Evolutionary conservation across 1,139 yeast species (phyloP), one percentile per base, ranked within the genome.

Genomic region (Kluyveromyces sp.): DNA sequence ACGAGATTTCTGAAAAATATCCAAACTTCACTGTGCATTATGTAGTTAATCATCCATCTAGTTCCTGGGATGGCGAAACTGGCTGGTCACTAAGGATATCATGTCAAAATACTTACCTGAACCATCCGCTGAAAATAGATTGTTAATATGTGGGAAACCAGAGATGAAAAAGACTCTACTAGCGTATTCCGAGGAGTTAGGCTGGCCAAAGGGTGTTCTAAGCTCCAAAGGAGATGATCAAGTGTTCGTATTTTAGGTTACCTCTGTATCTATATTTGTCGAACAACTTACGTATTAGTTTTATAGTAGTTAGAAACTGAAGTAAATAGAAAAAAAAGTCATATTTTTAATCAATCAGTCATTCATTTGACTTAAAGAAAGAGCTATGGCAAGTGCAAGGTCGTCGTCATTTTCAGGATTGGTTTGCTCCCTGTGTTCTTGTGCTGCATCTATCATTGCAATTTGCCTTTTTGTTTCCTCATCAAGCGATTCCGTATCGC

Each of bases 121-220:
- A 26, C 73, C 79, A 3, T 54, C 68, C 4, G 67, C 65, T 4
- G 76, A 74, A 15, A 72, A 76, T 49, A 75, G 79, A 55, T 69
- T 84, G 39, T 72, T 83, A 50, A 72, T 84, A 42, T 83, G 90
- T 67, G 94, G 94, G n/a, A 90, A 90, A 27, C 79, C 80, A 50
- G 81, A 73, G 40, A 78, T 84, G 85, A 81, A 79, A 59, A 72
- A 72, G 50, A 59, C 65, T 40, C 69, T 81, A 49, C 64, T 77
- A 27, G 70, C 70, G 36, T 68, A 72, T 44, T 71, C 86, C 29
- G 68, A 68, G 42, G 79, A 78, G 42, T 64, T 81, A 48, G 89
- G 90, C 1, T 84, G 87, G 81, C 74, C 71, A 25, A 69, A 73
- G 53, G 77, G 77, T 32, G 62, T 65, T 38, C 63, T 74, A 63